phyloP scores from a whole-genome alignment of 129 eudicot species.

The Arctium lappa region DNA sequence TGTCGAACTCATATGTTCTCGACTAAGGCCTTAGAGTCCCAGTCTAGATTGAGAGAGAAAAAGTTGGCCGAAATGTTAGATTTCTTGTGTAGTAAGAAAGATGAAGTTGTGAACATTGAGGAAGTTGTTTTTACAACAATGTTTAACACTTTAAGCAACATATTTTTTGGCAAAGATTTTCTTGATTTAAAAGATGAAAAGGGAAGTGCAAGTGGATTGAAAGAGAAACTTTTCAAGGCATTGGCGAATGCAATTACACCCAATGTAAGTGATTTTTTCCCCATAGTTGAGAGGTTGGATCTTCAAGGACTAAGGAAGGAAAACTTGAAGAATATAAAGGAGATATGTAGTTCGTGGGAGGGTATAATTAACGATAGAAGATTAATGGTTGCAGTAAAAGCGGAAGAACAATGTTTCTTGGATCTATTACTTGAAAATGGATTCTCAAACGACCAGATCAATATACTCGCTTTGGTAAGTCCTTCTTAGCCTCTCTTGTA shows the following conservation, averaged over 20 bases:
- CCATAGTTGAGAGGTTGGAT: constrained; percentile 4
- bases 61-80: constrained; percentile 12
- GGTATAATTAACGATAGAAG: constrained; percentile 4
- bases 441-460: constrained; percentile 16
- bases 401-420: background rate
- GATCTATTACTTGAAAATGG: constrained; percentile 11
- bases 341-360: constrained; percentile 6
- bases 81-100: constrained; percentile 19
- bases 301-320: constrained; percentile 12
- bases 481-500: background rate
- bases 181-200: constrained; percentile 13
- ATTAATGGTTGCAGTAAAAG: background rate
- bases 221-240: constrained; percentile 5
- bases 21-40: constrained; percentile 26
- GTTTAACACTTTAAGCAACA: constrained; percentile 25
- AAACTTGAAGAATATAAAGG: background rate
- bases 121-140: constrained; percentile 31
- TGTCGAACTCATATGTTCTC: constrained; percentile 28
- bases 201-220: constrained; percentile 15
- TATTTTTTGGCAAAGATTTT: constrained; percentile 10
- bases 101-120: constrained; percentile 23
- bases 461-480: constrained; percentile 18
- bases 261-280: constrained; percentile 13
- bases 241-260: constrained; percentile 1
- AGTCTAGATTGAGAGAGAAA: constrained; percentile 19